Base-by-base conservation (phyloP, 73 alveolate species). In the Paramecium pentaurelia region DNA sequence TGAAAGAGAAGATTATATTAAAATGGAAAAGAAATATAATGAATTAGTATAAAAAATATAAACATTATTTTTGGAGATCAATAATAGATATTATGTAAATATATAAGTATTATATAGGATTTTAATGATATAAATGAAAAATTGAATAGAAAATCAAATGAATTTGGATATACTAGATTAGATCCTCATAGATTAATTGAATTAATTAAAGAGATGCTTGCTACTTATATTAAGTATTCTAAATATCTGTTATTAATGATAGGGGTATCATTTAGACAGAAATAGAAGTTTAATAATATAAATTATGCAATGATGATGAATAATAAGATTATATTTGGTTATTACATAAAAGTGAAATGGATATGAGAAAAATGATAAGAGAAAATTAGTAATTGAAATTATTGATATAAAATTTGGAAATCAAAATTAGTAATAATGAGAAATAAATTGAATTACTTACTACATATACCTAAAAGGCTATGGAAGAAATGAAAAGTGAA, bases 181-280 rank as follows among this genome's bases (percentile, higher is more conserved):
- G 91, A 42, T 32, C 91, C 91, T 34, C 16, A 30, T 44, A 14
- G 54, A n/a, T 34, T 80, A 27, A 44, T 80, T 27, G 91, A 80
- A 14, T 42, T 80, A 34, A 47, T 47, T 4, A 80, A 47, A 45
- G 70, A 80, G 22, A 80, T 80, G 91, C 28, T 80, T 10, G 30
- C 45, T 18, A 80, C 42, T 22, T 80, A 80, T 44, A 45, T 80
- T 27, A 44, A 80, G 91, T 80, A 80, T 12, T 0, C 60, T 9
- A 8, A 10, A 9, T 77, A 22, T 8, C 11, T 18, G 12, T 5
- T 42, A 14, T 20, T 32, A 28, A 77, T 77, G 8, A 49, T 22
- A 77, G 90, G 40, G 90, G 90, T n/a, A 42, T 77, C 18, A 40
- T 77, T n/a, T 36, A 77, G 27, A 77, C 90, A 20, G 90, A 77